Base-by-base conservation (phyloP, 257 asterid genomes). In the Nicotiana attenuata region DNA sequence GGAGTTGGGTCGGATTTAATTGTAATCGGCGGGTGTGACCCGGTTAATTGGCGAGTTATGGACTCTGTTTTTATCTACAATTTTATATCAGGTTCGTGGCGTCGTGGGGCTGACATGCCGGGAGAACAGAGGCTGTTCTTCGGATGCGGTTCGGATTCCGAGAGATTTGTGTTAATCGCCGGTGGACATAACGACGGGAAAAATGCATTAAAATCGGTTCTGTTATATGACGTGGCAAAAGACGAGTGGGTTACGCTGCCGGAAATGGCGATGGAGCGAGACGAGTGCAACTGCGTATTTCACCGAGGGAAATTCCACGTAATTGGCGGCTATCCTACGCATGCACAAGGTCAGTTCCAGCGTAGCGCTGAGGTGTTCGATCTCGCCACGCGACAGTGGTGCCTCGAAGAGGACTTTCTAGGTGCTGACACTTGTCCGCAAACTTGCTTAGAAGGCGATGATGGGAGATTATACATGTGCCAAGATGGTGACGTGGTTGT, bases 1-100 rank as follows among this genome's bases (percentile, higher is more conserved):
- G 85, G 85, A 13, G 79, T 78, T 15, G 84, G 88, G 17, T 20
- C 50, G n/a, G 76, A 85, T 13, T 33, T 85, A 26, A n/a, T 64
- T 20, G 81, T 85, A 7, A 82, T 85, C 6, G 88, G 88, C 26
- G 85, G 88, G 69, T 81, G 65, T 15, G 78, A 85, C 73, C 85
- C 87, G 81, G 80, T 57, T 35, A 77, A 55, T 10, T 73, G 83
- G 81, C 22, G 68, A 60, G 63, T 55, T 4, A 28, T 71, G 17
- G 59, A 78, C 28, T 69, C 81, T 4, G 85, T 85, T 33, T 85
- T 85, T 9, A 50, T 85, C 6, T 82, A 82, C 41, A 68, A 55
- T 64, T 82, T 85, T 28, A 3, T 71, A 35, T 67, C 83, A 0
- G 81, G 78, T 5, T 57, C 76, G 47, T 85, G 88, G 88, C 81